A percentile compares a stretch with the other conserved stretches of the same genome.
phyloP scores from a whole-genome alignment of 2,329 filamentous ascomycete species.

The Beauveria pseudobassiana region DNA sequence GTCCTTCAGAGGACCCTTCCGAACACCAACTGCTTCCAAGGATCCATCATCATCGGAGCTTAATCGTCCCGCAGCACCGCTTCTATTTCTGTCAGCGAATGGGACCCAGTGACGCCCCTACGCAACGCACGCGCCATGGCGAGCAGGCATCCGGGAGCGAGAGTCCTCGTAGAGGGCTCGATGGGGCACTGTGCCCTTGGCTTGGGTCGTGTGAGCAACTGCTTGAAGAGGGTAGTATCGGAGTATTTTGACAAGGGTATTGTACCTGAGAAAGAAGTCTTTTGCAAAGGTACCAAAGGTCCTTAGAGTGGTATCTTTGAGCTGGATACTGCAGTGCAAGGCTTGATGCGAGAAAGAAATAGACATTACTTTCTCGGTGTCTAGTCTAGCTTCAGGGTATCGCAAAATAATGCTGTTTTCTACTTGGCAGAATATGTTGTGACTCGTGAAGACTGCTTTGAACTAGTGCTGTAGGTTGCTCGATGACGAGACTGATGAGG shows the following conservation, averaged over 20 bases:
- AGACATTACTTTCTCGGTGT: not conserved
- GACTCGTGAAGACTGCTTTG: too few species aligned
- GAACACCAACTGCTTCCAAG: not conserved
- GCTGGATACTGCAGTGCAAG: too few species aligned
- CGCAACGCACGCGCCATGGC: conserved; percentile 26
- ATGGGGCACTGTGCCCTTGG: conserved; percentile 16
- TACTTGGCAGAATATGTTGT: too few species aligned
- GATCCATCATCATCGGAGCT: conserved; percentile 10
- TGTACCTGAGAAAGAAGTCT: conserved; percentile 14
- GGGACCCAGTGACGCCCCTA: conserved; percentile 41
- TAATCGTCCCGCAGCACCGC: conserved; percentile 31
- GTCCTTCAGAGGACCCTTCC: conserved; percentile 7
- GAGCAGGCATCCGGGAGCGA: conserved; percentile 16
- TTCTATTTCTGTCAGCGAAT: conserved; percentile 35
- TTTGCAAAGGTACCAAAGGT: conserved; percentile 15
- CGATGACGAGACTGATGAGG: too few species aligned
- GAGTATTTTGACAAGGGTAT: conserved; percentile 17
- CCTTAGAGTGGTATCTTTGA: conserved; percentile 1
- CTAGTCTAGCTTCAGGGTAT: not conserved
- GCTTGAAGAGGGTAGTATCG: conserved; percentile 14
- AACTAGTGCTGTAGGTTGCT: too few species aligned
- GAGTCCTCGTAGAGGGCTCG: conserved; percentile 17
- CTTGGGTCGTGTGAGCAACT: conserved; percentile 7
- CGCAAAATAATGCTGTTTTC: too few species aligned
- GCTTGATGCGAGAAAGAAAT: not conserved